Conservation (phyloP, 495 filamentous ascomycete genomes). For the Lepidopterella palustris region DNA sequence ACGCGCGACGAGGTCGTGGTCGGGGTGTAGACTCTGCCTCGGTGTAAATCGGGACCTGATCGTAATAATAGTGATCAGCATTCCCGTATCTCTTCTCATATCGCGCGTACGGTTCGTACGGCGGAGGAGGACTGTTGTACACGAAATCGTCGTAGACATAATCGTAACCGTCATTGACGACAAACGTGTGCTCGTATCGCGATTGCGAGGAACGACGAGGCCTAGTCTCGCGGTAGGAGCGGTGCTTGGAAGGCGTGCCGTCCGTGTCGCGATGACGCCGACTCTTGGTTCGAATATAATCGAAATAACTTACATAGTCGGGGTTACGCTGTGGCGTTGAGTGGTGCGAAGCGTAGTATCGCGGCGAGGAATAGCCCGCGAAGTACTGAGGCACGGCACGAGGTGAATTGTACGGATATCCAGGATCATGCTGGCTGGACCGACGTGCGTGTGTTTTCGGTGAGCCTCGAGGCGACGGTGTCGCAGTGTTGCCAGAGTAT, state of each 20-base stretch:
- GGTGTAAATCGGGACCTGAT: conserved; percentile 39
- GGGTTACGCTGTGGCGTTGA: conserved; percentile 34
- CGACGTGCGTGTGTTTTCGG: conserved; percentile 35
- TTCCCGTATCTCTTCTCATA: conserved; percentile 26
- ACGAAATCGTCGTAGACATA: conserved; percentile 27
- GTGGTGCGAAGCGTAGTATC: conserved; percentile 31
- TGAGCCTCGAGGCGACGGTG: conserved; percentile 31
- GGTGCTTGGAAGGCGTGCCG: conserved; percentile 23
- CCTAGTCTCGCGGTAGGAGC: conserved; percentile 31
- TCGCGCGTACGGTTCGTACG: conserved; percentile 36
- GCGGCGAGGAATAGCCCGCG: conserved; percentile 30
- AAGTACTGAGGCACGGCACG: conserved; percentile 25
- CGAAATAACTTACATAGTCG: conserved; percentile 41
- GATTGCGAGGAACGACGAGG: conserved; percentile 30
- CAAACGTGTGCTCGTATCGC: conserved; percentile 32
- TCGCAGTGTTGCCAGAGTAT: conserved; percentile 30
- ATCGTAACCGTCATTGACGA: conserved; percentile 21
- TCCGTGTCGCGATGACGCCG: conserved; percentile 31
- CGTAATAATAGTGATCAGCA: conserved; percentile 35
- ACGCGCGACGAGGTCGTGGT: conserved; percentile 35
- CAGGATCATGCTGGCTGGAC: conserved; percentile 30
- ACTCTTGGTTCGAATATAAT: conserved; percentile 26
- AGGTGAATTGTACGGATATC: conserved; percentile 25
- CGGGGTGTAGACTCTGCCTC: conserved; percentile 26
- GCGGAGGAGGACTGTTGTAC: conserved; percentile 36